Base-by-base conservation (phyloP, 2,329 filamentous ascomycete genomes). In the Phaeophleospora eucalypticola region DNA sequence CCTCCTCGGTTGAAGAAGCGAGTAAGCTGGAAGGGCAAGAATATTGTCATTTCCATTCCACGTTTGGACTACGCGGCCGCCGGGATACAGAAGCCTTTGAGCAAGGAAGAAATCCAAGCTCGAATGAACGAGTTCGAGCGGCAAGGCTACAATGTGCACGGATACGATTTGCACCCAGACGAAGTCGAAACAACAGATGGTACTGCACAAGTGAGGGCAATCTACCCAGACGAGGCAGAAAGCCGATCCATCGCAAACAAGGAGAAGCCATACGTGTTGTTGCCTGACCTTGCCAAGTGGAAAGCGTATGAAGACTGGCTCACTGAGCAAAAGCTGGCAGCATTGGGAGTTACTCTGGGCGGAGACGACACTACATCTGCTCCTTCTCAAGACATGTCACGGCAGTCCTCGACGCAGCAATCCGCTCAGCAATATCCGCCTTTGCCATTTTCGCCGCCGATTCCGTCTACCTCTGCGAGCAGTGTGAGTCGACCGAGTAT, bases 291-390 rank as follows among this genome's bases (percentile, higher is more conserved):
- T 52, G 82, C 83, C 34, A 77, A 80, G 59, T 87, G 84, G 84
- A 85, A 88, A 61, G 75, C 82, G 19, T 95, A 97, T 66, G 86
- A 90, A 48, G 80, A 86, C 45, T 84, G 86, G 56, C 73, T 97
- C 29, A 83, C 87, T 57, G 93, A 98, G 71, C 89, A 91, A 51
- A 98, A 96, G 70, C 76, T 98, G 43, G 83, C 89, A 51, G 90
- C 91, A 41, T 77, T 98, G 45, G 93, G 93, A 54, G 93, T 97
- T 10, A 89, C 82, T 15, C 77, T 87, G 51, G 87, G 83, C 29
- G 82, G 85, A 40, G 87, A 93, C 42, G 80, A 82, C 9, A 70
- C 72, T 20, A 71, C 79, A 50, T 68, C 72, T 78, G 3, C 71
- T 76, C 49, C 49, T 3, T 40, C 52, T 3, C 56, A 61, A 36